Evolutionary conservation across 164 flowering plant genomes (phyloP), one percentile per base, ranked within the genome.

Genomic region (Santalum album): DNA sequence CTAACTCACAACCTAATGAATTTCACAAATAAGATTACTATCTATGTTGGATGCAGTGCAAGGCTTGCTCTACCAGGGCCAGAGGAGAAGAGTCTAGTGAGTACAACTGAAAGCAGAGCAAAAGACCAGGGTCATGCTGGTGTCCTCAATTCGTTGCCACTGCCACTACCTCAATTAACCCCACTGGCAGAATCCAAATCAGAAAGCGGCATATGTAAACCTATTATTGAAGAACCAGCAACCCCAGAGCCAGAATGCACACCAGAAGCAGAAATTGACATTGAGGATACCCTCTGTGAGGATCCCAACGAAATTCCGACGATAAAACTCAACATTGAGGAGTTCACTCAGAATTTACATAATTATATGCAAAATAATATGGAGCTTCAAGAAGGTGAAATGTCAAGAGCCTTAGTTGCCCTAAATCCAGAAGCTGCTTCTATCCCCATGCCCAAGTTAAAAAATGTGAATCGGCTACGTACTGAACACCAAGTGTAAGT

Each of bases 21-120:
- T 17, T 43, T 43, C 19, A 19, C 47, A 43, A 4, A 29, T 38
- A 38, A 38, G 16, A 38, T 9, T 10, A 15, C 42, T 2, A 14
- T 38, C 51, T 12, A 27, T 64, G 35, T 57, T 62, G 52, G 38
- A 23, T 69, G 59, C 83, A 94, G 99, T 74, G 95, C 99, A 56
- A 79, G 97, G 59, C 92, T 94, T 63, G 79, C 95, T 40, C 76
- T 94, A 27, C 97, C 97, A 46, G 95, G 76, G 16, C 87, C 99
- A 63, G 89, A 81, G 58, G 95, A 90, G 54, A 90, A 73, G 65
- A 63, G 85, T 54, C 64, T 87, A 18, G 80, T 80, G 47, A 60
- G 65, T 63, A 15, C 49, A 45, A 45, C 49, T 20, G 15, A 45
- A 21, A 45, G 12, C 1, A 21, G 24, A 22, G 24, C 11, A 6